A percentile compares a stretch with the other conserved stretches of the same genome.
Conservation (phyloP, 2,329 filamentous ascomycete species). For the Pezicula neosporulosa region DNA sequence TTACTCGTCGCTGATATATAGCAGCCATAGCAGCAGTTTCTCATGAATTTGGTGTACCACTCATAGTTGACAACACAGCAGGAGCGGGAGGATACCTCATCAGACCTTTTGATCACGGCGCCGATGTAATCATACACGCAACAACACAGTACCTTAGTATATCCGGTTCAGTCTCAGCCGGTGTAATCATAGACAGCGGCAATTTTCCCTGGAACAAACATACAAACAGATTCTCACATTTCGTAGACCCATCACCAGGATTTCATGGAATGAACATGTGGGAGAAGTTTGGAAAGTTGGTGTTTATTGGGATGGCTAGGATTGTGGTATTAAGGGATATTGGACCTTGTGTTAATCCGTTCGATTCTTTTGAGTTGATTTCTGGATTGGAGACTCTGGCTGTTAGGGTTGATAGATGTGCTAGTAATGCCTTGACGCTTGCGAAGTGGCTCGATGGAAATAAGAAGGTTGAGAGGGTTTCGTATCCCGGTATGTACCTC, state of each 20-base stretch:
- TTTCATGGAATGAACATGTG: constrained; percentile 1
- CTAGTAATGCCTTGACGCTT: not conserved
- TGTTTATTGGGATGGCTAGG: not conserved
- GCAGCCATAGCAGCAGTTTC: not conserved
- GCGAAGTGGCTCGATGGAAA: not conserved
- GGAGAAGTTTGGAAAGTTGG: not conserved
- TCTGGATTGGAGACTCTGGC: not conserved
- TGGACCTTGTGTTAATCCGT: constrained; percentile 1
- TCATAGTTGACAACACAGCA: not conserved
- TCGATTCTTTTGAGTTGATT: not conserved
- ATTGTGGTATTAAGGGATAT: not conserved
- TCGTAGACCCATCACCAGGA: not conserved
- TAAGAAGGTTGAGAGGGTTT: not conserved
- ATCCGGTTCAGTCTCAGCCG: not conserved
- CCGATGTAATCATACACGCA: not conserved
- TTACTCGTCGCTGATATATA: not conserved
- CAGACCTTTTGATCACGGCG: not conserved
- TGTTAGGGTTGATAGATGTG: not conserved
- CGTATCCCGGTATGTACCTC: not conserved
- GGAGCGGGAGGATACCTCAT: not conserved
- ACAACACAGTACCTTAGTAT: not conserved
- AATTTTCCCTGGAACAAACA: not conserved
- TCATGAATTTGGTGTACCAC: not conserved
- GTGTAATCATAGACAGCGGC: constrained; percentile 1
- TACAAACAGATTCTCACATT: not conserved